A percentile compares a stretch with the other conserved stretches of the same genome.
Evolutionary conservation across 78 protist species (phyloP).

Genomic region (Dictyostelium citrinum): DNA sequence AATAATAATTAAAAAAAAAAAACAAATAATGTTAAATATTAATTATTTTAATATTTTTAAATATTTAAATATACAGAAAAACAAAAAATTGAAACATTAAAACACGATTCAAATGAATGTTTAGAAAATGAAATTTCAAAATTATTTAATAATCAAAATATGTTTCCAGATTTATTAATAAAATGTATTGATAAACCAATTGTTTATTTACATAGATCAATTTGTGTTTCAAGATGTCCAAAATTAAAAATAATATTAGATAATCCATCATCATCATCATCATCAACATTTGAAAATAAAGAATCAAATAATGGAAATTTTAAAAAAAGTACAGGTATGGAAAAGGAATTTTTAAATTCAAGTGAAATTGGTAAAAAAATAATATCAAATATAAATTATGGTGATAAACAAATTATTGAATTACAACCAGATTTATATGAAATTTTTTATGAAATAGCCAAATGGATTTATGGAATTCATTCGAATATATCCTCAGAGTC

Average conservation of each 20-base stretch:
- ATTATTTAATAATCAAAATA: constrained; percentile 21
- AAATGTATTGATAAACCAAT: not conserved
- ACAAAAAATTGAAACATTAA: not conserved
- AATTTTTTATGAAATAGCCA: constrained; percentile 2
- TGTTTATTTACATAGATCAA: constrained; percentile 35
- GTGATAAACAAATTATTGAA: not conserved
- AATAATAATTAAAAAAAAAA: not conserved
- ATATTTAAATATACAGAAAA: not conserved
- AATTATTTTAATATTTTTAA: not conserved
- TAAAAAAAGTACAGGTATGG: not conserved
- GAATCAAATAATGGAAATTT: no score
- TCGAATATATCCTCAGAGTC: not conserved
- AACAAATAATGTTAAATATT: not conserved
- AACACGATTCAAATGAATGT: constrained; percentile 1
- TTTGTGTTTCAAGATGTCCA: constrained; percentile 73
- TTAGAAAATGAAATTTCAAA: not conserved
- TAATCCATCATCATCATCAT: no score
- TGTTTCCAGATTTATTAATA: constrained; percentile 63
- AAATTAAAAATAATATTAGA: constrained; percentile 14
- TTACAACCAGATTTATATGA: not conserved
- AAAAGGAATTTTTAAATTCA: not conserved
- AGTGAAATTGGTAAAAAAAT: not conserved
- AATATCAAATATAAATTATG: not conserved
- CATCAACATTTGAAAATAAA: no score
- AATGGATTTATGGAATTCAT: constrained; percentile 23